Conservation (phyloP, 2,329 filamentous ascomycete species). For the Rutstroemia sp. region DNA sequence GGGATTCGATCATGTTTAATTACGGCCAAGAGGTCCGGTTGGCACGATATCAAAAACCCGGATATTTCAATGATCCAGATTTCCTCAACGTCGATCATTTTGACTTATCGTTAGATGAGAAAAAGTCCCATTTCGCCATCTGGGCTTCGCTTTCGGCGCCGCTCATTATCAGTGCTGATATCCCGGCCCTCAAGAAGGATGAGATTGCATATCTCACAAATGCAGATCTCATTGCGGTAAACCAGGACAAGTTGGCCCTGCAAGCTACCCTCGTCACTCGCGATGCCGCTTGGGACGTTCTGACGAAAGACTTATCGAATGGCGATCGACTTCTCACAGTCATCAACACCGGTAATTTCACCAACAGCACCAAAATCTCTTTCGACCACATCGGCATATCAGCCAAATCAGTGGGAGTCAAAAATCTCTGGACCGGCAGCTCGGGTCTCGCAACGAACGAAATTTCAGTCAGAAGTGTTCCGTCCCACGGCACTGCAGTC, state of each 20-base stretch:
- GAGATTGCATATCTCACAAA: conserved; percentile 33
- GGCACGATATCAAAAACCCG: conserved; percentile 29
- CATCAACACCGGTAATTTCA: conserved; percentile 35
- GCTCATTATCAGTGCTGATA: conserved; percentile 27
- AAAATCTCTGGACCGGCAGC: conserved; percentile 38
- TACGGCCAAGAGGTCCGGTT: conserved; percentile 33
- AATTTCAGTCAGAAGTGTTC: conserved; percentile 32
- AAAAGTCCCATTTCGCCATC: conserved; percentile 24
- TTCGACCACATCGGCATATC: conserved; percentile 24
- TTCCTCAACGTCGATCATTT: conserved; percentile 26
- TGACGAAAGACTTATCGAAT: conserved; percentile 39
- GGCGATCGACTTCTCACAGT: conserved; percentile 41
- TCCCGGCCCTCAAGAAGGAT: conserved; percentile 29
- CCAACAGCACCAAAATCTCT: conserved; percentile 28
- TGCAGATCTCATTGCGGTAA: conserved; percentile 23
- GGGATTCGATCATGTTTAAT: conserved; percentile 42
- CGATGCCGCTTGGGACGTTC: conserved; percentile 36
- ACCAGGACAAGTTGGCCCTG: conserved; percentile 26
- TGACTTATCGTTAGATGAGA: conserved; percentile 21
- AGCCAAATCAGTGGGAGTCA: conserved; percentile 26
- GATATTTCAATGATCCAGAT: conserved; percentile 31
- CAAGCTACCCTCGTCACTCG: conserved; percentile 39
- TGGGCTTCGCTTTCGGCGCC: conserved; percentile 25
- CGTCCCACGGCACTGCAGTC: conserved; percentile 31
- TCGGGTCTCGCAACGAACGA: conserved; percentile 28